Conservation (phyloP, 768 basidiomycete genomes). For the Xerocomellus intermedius region DNA sequence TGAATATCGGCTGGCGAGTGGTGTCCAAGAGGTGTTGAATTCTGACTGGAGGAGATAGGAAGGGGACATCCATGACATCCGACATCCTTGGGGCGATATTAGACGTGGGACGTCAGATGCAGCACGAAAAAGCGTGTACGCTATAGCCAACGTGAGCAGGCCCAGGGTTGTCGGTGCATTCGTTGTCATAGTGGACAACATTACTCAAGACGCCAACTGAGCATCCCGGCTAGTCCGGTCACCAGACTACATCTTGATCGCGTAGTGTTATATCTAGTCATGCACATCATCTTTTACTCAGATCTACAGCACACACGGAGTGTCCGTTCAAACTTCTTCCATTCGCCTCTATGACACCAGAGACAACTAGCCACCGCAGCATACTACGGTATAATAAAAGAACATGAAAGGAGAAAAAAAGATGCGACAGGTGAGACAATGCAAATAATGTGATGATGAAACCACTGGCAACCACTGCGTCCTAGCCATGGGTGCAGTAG, state of each 20-base stretch:
- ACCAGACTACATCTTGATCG: background rate
- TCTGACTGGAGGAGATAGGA: conserved; percentile 74
- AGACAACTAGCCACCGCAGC: conserved; percentile 34
- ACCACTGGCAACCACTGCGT: conserved; percentile 13
- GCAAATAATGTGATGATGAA: conserved; percentile 31
- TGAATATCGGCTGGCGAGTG: conserved; percentile 70
- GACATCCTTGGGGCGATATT: conserved; percentile 87
- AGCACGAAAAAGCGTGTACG: conserved; percentile 42
- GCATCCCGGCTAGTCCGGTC: too few species aligned
- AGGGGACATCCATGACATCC: conserved; percentile 96
- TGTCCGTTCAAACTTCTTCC: conserved; percentile 30
- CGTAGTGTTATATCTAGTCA: background rate
- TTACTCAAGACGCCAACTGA: background rate
- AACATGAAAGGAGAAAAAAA: conserved; percentile 27
- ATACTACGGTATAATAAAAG: conserved; percentile 38
- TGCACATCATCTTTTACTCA: background rate
- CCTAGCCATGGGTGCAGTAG: conserved; percentile 19
- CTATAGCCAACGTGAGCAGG: conserved; percentile 38
- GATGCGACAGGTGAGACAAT: conserved; percentile 34
- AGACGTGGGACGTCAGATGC: conserved; percentile 42
- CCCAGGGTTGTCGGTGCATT: conserved; percentile 14
- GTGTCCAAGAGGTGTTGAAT: conserved; percentile 69
- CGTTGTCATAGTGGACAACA: conserved; percentile 11
- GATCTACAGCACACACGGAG: background rate
- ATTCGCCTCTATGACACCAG: conserved; percentile 33